Percentiles rank a stretch among this genome's conserved stretches.
phyloP scores from a whole-genome alignment of 2,329 filamentous ascomycete species.

The Trichoderma aggressivum region DNA sequence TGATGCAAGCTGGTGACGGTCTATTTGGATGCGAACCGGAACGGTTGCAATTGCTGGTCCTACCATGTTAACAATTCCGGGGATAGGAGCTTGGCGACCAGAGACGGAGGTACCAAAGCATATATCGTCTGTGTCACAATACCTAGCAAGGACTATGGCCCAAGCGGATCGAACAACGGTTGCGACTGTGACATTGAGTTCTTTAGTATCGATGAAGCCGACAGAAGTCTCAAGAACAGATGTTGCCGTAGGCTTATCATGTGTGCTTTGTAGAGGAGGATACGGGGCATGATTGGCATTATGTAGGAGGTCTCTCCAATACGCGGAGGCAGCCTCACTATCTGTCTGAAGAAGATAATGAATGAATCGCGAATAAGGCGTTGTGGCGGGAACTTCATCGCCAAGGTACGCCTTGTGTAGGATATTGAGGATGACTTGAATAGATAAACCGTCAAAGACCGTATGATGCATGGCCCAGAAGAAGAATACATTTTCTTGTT shows the following conservation, averaged over 20 bases:
- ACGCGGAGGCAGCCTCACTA: background rate
- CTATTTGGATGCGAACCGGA: slow-evolving; percentile 5
- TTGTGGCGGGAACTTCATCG: background rate
- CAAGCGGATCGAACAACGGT: slow-evolving; percentile 12
- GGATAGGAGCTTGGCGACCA: slow-evolving; percentile 23
- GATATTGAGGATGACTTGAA: background rate
- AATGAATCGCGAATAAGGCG: background rate
- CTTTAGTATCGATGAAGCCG: background rate
- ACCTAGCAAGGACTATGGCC: slow-evolving; percentile 30
- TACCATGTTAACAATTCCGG: slow-evolving; percentile 20
- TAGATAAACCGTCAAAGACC: slow-evolving; percentile 5
- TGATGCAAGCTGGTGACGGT: background rate
- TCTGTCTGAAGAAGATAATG: background rate
- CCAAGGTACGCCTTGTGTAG: background rate
- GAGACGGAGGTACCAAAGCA: slow-evolving; percentile 24
- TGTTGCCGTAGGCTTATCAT: background rate
- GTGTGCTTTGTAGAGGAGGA: background rate
- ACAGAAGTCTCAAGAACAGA: background rate
- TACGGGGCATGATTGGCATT: background rate
- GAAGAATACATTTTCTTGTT: background rate
- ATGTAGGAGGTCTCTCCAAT: background rate
- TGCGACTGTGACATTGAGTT: slow-evolving; percentile 17
- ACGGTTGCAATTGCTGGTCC: slow-evolving; percentile 26
- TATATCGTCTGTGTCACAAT: slow-evolving; percentile 28
- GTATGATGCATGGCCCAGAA: slow-evolving; percentile 2